Conservation (phyloP, 2,329 filamentous ascomycete species). For the Colletotrichum agaves region DNA sequence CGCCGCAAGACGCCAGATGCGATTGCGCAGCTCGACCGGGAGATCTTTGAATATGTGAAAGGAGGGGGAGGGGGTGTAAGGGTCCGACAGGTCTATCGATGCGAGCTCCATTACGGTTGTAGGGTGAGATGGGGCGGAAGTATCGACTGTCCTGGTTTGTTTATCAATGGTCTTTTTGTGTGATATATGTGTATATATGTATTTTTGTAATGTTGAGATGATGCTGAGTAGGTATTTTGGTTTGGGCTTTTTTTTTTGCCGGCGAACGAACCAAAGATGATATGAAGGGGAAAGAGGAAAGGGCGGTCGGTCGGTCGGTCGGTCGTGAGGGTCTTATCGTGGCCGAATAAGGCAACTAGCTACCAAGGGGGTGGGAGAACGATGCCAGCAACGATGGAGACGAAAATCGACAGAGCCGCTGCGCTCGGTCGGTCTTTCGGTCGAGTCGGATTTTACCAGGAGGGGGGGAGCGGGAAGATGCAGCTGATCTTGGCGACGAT, state of each 20-base stretch:
- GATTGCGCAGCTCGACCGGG: conserved; percentile 15
- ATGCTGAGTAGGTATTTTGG: background rate
- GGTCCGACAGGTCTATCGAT: background rate
- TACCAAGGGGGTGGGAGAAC: no score
- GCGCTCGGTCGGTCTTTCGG: background rate
- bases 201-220: no score
- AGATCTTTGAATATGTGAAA: conserved; percentile 21
- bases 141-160: background rate
- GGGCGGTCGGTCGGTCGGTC: no score
- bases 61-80: background rate
- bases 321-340: background rate
- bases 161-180: no score
- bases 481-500: background rate
- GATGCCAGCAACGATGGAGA: no score
- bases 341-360: background rate
- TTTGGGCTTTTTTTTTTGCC: no score
- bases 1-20: conserved; percentile 19
- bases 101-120: background rate
- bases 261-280: no score
- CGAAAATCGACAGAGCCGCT: no score
- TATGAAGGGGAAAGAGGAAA: background rate
- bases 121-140: background rate
- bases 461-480: background rate
- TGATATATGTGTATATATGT: no score
- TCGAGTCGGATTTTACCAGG: no score